Conservation (phyloP, 768 basidiomycete genomes). For the Macrolepiota dolichaula region DNA sequence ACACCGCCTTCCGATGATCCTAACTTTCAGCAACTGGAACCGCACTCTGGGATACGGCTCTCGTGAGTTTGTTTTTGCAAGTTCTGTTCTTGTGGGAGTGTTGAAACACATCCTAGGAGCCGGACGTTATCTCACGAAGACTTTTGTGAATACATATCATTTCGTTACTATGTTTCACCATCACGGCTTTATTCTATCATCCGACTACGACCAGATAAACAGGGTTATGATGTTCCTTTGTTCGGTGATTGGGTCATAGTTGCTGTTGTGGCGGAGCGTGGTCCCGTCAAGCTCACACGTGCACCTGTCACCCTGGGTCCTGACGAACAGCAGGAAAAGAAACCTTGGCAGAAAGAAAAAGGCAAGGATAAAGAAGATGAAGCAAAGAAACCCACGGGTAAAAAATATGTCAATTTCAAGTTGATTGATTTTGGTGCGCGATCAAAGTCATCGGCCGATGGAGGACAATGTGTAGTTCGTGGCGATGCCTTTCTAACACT, state of each 20-base stretch:
- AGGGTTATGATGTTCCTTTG: constrained; percentile 89
- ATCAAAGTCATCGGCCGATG: constrained; percentile 49
- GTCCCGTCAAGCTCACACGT: constrained; percentile 69
- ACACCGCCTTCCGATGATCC: constrained; percentile 71
- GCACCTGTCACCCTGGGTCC: constrained; percentile 57
- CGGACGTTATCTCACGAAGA: constrained; percentile 72
- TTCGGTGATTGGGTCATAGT: constrained; percentile 94
- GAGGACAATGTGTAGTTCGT: constrained; percentile 54
- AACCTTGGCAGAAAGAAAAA: constrained; percentile 33
- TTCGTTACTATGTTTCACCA: constrained; percentile 85
- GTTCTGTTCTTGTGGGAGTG: neutral
- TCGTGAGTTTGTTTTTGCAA: constrained; percentile 50
- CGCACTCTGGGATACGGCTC: constrained; percentile 86
- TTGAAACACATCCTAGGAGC: constrained; percentile 45
- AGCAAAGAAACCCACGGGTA: constrained; percentile 47
- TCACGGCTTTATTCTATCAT: constrained; percentile 86
- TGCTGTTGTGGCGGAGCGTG: constrained; percentile 90
- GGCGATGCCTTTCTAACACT: constrained; percentile 86
- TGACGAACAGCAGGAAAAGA: constrained; percentile 36
- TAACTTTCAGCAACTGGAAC: constrained; percentile 75
- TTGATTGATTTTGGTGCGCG: constrained; percentile 78
- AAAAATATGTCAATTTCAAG: constrained; percentile 85
- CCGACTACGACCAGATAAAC: constrained; percentile 71
- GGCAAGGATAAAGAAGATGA: constrained; percentile 30
- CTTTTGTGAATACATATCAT: constrained; percentile 75